Evolutionary conservation across 148 eudicot genomes (phyloP), one percentile per base, ranked within the genome.

Genomic region (Nepenthes gracilis): DNA sequence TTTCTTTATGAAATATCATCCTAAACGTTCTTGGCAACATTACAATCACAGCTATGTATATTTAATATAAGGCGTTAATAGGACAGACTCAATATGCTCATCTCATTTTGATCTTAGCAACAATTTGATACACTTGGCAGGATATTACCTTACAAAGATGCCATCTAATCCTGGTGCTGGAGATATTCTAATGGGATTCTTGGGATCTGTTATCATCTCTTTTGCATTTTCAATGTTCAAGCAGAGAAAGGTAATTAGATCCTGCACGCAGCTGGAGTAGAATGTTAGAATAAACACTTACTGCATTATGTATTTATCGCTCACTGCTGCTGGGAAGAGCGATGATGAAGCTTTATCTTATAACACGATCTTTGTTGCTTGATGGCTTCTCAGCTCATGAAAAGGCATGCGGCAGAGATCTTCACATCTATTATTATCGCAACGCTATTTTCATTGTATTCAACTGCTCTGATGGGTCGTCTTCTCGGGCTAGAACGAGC

Each of bases 161-260:
- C 61, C 95, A 32, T 75, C 87, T 14, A 77, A 94, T 68, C 99
- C 99, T 57, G 99, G 99, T 66, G 99, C 99, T 51, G 99, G 99
- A 70, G 99, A 94, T 62, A 81, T 94, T 75, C 73, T 94, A 60
- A 86, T 94, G 97, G 99, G 97, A 32, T 93, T 94, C 79, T 69
- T 94, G 66, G 99, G 97, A 72, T 89, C 99, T 23, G 99, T 94
- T 54, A 86, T 94, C 69, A 68, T 94, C 64, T 94, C 99, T n/a
- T 94, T 94, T 65, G 87, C 99, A 70, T 94, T 94, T 76, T 94
- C 99, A 4, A 94, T 94, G 99, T 94, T 94, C 76, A 87, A 82
- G 75, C 99, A 94, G 66, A 83, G 95, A 75, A 94, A 89, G 95
- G 99, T 94, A 74, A 60, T 52, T 12, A 9, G 11, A 38, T 12